A percentile compares a stretch with the other conserved stretches of the same genome.
These are phyloP conservation scores for Royoungia palumana DNA, from an alignment of 768 basidiomycete species.

Conservation along the genomic window DNA sequence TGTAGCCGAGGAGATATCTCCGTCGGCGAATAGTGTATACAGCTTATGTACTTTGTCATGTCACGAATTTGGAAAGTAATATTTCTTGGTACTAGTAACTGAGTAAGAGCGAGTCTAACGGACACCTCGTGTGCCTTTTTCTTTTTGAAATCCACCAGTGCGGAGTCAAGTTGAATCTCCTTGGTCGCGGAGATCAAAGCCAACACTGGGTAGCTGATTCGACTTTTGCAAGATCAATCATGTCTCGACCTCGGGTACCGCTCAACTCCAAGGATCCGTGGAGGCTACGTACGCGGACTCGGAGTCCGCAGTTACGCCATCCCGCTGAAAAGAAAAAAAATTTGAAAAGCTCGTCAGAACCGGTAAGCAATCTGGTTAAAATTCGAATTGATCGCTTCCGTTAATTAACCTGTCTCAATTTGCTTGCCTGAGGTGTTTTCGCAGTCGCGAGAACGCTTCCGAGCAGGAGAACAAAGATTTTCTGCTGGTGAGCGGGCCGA, in stretches of 20 bases:
- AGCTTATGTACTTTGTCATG: neutral
- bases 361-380: neutral
- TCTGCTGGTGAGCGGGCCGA: neutral
- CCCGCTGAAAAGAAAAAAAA: neutral
- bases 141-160: slow-evolving; percentile 1
- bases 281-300: slow-evolving; percentile 2
- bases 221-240: slow-evolving; percentile 7
- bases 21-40: slow-evolving; percentile 16
- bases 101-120: slow-evolving; percentile 23
- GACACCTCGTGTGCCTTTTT: slow-evolving; percentile 15
- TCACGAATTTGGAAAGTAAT: slow-evolving; percentile 2
- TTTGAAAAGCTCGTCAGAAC: neutral
- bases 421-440: neutral
- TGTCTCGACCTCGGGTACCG: neutral
- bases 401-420: too few relatives aligned
- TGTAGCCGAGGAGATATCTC: slow-evolving; percentile 26
- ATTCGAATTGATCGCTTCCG: neutral
- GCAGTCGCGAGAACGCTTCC: neutral
- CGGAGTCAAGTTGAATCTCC: slow-evolving; percentile 3
- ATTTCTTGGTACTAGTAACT: slow-evolving; percentile 9
- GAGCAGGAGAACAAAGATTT: too few relatives aligned
- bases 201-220: slow-evolving; percentile 5
- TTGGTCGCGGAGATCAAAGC: slow-evolving; percentile 31
- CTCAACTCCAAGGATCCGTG: slow-evolving; percentile 27
- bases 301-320: slow-evolving; percentile 3